phyloP scores from a whole-genome alignment of 2,329 filamentous ascomycete genomes.

The Xylariaceae sp. region DNA sequence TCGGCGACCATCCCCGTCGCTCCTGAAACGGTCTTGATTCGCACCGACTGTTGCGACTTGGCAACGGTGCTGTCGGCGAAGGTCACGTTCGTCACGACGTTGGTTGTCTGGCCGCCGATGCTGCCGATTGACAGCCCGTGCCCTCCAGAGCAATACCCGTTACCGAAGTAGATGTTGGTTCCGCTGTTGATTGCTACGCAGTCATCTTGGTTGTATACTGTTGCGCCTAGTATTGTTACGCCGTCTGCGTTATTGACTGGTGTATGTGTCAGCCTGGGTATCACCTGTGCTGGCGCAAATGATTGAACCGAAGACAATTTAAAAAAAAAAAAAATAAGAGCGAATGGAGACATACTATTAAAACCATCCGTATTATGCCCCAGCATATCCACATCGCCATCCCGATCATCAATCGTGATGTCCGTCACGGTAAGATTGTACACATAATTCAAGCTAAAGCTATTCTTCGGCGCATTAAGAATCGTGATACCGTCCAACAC shows the following conservation, averaged over 20 bases:
- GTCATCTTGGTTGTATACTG: slow-evolving; percentile 56
- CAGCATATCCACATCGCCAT: slow-evolving; percentile 37
- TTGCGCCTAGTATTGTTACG: slow-evolving; percentile 48
- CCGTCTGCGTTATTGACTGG: slow-evolving; percentile 40
- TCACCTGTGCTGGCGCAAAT: too few species aligned
- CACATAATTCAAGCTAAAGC: slow-evolving; percentile 45
- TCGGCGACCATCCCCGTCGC: slow-evolving; percentile 48
- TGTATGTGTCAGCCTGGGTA: slow-evolving; percentile 1
- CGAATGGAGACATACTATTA: slow-evolving; percentile 29
- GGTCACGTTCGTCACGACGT: slow-evolving; percentile 50
- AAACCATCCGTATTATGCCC: slow-evolving; percentile 56
- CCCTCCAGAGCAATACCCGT: slow-evolving; percentile 45
- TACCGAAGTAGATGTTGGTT: slow-evolving; percentile 37
- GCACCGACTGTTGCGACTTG: slow-evolving; percentile 53
- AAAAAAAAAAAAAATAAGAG: background rate
- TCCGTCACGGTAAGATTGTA: slow-evolving; percentile 30
- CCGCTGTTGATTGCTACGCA: slow-evolving; percentile 57
- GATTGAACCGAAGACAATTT: too few species aligned
- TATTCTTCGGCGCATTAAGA: slow-evolving; percentile 47
- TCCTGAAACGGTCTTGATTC: slow-evolving; percentile 54
- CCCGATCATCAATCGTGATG: slow-evolving; percentile 47
- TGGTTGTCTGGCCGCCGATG: slow-evolving; percentile 27
- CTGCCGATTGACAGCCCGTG: slow-evolving; percentile 43
- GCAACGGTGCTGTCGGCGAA: slow-evolving; percentile 46
- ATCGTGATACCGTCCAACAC: slow-evolving; percentile 36